A percentile compares a stretch with the other conserved stretches of the same genome.
These are phyloP conservation scores for Taphrina pruni DNA, from an alignment of 1,139 yeast genomes.

Conservation along the genomic window DNA sequence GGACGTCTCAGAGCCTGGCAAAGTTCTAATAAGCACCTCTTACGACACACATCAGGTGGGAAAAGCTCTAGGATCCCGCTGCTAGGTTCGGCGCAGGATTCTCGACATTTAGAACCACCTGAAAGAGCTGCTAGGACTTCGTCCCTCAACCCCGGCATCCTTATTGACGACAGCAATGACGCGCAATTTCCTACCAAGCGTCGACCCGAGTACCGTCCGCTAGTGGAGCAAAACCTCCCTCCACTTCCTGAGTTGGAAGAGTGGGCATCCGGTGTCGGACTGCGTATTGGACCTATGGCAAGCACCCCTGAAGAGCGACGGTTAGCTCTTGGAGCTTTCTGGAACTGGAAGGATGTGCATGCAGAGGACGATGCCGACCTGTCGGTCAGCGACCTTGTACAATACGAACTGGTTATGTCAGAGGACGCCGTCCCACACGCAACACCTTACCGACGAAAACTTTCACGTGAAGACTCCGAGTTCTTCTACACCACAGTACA, in stretches of 20 bases:
- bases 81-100: too few species aligned
- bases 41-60: neutral
- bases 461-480: neutral
- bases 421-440: neutral
- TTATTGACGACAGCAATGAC: neutral
- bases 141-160: neutral
- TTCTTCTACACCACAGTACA: slow-evolving; percentile 2
- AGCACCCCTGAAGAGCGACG: neutral
- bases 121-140: neutral
- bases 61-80: neutral
- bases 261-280: neutral
- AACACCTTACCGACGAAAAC: neutral
- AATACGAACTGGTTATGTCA: neutral
- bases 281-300: neutral
- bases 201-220: neutral
- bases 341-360: neutral
- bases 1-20: neutral
- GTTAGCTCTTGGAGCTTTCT: neutral
- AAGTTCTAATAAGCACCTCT: neutral
- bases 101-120: too few species aligned
- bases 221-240: neutral
- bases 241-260: neutral
- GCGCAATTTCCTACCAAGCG: neutral
- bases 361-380: neutral
- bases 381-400: neutral